A percentile compares a stretch with the other conserved stretches of the same genome.
phyloP scores from a whole-genome alignment of 2,329 filamentous ascomycete species.

The Apiospora phragmitis region DNA sequence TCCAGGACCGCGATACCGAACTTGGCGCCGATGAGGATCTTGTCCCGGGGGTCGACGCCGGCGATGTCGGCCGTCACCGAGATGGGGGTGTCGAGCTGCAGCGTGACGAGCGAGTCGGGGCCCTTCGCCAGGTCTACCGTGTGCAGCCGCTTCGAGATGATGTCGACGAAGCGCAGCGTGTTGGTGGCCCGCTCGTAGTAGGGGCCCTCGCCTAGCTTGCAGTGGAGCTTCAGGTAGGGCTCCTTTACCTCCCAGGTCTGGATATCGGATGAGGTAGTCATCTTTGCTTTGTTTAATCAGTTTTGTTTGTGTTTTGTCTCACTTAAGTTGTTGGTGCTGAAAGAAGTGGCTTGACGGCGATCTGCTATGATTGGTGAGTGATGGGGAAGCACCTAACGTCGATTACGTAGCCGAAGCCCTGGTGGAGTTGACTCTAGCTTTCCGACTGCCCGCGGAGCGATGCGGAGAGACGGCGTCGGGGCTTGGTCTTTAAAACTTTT shows the following conservation, averaged over 20 bases:
- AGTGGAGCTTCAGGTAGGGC: conserved; percentile 63
- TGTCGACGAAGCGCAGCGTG: conserved; percentile 77
- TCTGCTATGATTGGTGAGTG: neutral
- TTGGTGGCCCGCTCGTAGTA: conserved; percentile 69
- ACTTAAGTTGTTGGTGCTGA: conserved; percentile 12
- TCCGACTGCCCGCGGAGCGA: conserved; percentile 10
- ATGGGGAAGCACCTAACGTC: neutral
- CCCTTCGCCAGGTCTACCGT: conserved; percentile 66
- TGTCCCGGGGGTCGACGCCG: conserved; percentile 58
- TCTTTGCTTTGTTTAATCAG: neutral
- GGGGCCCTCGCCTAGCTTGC: conserved; percentile 71
- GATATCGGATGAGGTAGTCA: conserved; percentile 21
- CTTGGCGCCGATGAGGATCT: conserved; percentile 79
- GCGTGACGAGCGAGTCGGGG: conserved; percentile 61
- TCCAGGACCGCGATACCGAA: conserved; percentile 79
- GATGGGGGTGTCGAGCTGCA: conserved; percentile 54
- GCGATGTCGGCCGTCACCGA: conserved; percentile 79
- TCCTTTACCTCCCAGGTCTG: conserved; percentile 52
- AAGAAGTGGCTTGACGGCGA: neutral
- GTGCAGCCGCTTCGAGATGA: conserved; percentile 75
- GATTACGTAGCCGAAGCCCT: neutral
- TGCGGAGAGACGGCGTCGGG: conserved; percentile 10
- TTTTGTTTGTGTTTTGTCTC: neutral
- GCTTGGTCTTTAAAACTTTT: neutral
- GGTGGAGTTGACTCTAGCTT: neutral